A percentile compares a stretch with the other conserved stretches of the same genome.
phyloP scores from a whole-genome alignment of 805 yeast species.

The Komagataella mondaviorum region DNA sequence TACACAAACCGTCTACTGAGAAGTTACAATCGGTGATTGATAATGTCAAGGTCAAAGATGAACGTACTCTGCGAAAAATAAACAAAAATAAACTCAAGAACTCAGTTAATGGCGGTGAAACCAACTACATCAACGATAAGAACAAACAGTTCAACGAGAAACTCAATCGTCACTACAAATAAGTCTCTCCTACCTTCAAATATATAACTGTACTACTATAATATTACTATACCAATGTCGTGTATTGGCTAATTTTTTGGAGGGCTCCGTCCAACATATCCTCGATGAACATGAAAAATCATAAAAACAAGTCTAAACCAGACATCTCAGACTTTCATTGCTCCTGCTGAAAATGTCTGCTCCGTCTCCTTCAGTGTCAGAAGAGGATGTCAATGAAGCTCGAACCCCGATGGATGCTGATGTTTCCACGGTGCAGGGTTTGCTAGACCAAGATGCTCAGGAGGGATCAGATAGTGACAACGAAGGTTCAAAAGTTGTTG shows the following conservation, averaged over 20 bases:
- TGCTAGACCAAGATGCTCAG: conserved; percentile 15
- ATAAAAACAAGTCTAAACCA: background rate
- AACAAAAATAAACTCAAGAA: background rate
- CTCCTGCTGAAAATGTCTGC: background rate
- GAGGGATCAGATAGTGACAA: conserved; percentile 21
- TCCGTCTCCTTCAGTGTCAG: background rate
- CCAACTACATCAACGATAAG: conserved; percentile 49
- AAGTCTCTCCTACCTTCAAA: background rate
- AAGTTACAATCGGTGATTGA: background rate
- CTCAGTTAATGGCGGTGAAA: conserved; percentile 15
- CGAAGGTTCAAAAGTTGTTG: conserved; percentile 27
- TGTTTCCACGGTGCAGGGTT: background rate
- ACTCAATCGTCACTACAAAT: conserved; percentile 38
- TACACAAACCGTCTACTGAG: background rate
- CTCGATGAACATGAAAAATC: background rate
- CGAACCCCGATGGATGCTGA: background rate
- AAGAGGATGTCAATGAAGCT: background rate
- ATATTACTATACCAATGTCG: background rate
- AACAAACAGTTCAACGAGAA: conserved; percentile 66
- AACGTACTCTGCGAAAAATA: background rate
- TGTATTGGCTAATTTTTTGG: background rate
- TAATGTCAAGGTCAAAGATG: background rate
- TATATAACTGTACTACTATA: conserved; percentile 13
- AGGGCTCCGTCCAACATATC: background rate
- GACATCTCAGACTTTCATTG: background rate